These are phyloP conservation scores for Microsporum ferrugineum DNA, from an alignment of 2,329 filamentous ascomycete genomes.

Conservation along the genomic window DNA sequence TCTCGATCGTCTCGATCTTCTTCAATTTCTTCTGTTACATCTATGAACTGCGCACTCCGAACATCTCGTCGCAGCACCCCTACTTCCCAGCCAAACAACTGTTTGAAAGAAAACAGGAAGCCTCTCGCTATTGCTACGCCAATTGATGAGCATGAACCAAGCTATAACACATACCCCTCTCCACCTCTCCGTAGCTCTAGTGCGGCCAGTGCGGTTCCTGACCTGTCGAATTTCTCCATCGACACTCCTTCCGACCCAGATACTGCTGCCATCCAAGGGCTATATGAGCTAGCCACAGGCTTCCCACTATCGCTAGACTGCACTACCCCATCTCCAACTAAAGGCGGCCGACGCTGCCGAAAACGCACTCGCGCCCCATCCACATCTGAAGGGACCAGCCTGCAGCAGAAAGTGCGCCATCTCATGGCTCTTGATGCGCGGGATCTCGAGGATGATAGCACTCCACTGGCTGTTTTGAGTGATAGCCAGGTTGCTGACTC, in stretches of 20 bases:
- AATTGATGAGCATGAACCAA: slow-evolving; percentile 27
- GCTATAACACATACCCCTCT: slow-evolving; percentile 25
- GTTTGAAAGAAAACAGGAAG: slow-evolving; percentile 28
- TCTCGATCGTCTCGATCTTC: slow-evolving; percentile 42
- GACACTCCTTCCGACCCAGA: slow-evolving; percentile 17
- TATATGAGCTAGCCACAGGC: slow-evolving; percentile 31
- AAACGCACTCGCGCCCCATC: slow-evolving; percentile 33
- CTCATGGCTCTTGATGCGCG: slow-evolving; percentile 22
- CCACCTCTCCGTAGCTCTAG: slow-evolving; percentile 14
- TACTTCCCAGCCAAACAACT: slow-evolving; percentile 19
- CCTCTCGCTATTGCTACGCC: slow-evolving; percentile 28
- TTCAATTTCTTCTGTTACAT: slow-evolving; percentile 35
- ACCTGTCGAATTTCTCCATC: slow-evolving; percentile 28
- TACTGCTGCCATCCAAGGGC: slow-evolving; percentile 30
- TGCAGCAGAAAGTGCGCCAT: slow-evolving; percentile 31
- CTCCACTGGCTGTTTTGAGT: slow-evolving; percentile 21
- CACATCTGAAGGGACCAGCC: slow-evolving; percentile 16
- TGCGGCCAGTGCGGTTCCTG: slow-evolving; percentile 21
- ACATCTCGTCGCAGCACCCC: slow-evolving; percentile 30
- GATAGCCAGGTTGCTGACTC: slow-evolving; percentile 25
- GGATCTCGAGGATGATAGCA: slow-evolving; percentile 15
- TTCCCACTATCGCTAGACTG: slow-evolving; percentile 14
- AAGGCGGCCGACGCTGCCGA: slow-evolving; percentile 19
- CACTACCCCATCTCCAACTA: slow-evolving; percentile 7
- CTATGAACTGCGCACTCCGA: slow-evolving; percentile 25